Conservation (phyloP, 2,329 filamentous ascomycete species). For the Trichoderma simmonsii region DNA sequence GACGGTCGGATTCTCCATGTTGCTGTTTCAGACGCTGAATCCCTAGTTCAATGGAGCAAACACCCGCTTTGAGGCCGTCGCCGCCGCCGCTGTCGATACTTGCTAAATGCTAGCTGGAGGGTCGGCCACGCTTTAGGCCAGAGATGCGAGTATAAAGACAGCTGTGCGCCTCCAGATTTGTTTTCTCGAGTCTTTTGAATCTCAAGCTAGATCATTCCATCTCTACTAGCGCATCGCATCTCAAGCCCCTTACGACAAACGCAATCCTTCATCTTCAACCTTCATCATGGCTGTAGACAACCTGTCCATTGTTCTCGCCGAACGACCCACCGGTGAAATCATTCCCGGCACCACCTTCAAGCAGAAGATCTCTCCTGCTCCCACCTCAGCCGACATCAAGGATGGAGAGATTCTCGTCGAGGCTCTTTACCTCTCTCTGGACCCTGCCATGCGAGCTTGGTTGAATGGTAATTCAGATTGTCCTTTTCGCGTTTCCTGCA, state of each 20-base stretch:
- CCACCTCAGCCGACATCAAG: constrained; percentile 52
- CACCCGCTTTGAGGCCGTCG: constrained; percentile 7
- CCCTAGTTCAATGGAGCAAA: constrained; percentile 15
- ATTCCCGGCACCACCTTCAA: constrained; percentile 64
- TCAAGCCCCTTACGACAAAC: background rate
- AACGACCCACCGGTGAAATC: constrained; percentile 60
- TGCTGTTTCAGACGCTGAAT: background rate
- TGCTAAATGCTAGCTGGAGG: background rate
- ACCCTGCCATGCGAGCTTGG: constrained; percentile 76
- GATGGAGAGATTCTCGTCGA: constrained; percentile 63
- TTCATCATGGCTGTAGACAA: constrained; percentile 43
- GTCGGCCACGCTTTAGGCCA: background rate
- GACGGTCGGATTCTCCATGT: background rate
- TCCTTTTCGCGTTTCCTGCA: background rate
- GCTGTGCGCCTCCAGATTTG: background rate
- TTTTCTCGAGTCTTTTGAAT: background rate
- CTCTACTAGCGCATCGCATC: background rate
- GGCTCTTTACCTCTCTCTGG: constrained; percentile 63
- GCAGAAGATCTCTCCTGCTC: constrained; percentile 48
- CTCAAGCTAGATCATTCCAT: background rate
- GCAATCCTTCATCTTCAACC: constrained; percentile 15
- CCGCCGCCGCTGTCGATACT: constrained; percentile 3
- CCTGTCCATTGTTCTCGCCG: constrained; percentile 56
- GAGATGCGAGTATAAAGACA: constrained; percentile 10
- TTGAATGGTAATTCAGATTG: constrained; percentile 48